These are phyloP conservation scores for Vitis hybrid DNA, from an alignment of 177 flowering plant species.

Conservation along the genomic window DNA sequence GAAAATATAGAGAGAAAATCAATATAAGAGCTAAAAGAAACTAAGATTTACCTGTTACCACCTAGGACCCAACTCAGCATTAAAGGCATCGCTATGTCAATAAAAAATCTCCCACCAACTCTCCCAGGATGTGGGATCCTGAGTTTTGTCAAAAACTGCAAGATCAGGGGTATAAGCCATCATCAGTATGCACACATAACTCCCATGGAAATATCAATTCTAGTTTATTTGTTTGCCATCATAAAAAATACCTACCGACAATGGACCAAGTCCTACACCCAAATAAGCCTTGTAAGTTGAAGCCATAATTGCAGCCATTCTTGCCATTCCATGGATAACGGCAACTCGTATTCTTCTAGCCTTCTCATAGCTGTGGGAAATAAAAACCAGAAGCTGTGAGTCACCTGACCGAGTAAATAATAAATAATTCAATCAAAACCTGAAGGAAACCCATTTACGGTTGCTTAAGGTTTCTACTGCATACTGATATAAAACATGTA, in stretches of 20 bases:
- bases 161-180: slow-evolving; percentile 8
- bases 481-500: not conserved
- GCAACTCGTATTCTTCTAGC: slow-evolving; percentile 84
- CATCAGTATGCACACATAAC: not conserved
- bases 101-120: slow-evolving; percentile 82
- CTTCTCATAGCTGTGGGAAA: slow-evolving; percentile 63
- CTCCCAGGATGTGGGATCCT: slow-evolving; percentile 95
- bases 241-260: slow-evolving; percentile 55
- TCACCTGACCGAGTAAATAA: not conserved
- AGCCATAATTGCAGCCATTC: slow-evolving; percentile 97
- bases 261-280: slow-evolving; percentile 93
- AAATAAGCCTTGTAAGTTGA: slow-evolving; percentile 89
- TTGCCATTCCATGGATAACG: slow-evolving; percentile 85
- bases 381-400: slow-evolving; percentile 4
- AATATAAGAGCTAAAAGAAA: not conserved
- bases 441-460: not conserved
- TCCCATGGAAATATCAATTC: not conserved
- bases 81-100: slow-evolving; percentile 75
- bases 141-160: slow-evolving; percentile 78
- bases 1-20: not conserved
- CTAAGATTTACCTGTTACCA: slow-evolving; percentile 68
- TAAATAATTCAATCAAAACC: not conserved
- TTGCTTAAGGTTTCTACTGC: not conserved
- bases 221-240: not conserved
- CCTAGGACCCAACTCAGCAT: slow-evolving; percentile 92